A percentile compares a stretch with the other conserved stretches of the same genome.
These are phyloP conservation scores for Kwoniella mangroviensis DNA, from an alignment of 768 basidiomycete species.

Conservation along the genomic window DNA sequence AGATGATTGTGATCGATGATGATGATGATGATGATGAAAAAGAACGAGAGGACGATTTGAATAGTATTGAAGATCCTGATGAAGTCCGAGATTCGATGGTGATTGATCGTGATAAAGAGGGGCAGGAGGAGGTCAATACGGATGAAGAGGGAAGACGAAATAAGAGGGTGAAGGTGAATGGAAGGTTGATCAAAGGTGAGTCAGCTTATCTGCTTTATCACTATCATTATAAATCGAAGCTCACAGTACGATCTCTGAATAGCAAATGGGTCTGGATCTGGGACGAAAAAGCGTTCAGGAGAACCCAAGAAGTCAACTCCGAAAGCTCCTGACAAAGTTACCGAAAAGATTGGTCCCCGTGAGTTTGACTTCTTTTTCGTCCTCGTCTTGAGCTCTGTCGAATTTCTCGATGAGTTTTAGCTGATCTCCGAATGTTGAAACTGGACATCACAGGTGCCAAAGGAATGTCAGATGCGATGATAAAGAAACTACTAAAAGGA, in stretches of 20 bases:
- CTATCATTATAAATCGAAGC: neutral
- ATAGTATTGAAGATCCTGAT: slow-evolving; percentile 13
- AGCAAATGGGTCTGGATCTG: slow-evolving; percentile 6
- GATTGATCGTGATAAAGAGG: slow-evolving; percentile 6
- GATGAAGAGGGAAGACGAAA: neutral
- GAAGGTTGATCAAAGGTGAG: slow-evolving; percentile 23
- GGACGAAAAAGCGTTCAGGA: slow-evolving; percentile 20
- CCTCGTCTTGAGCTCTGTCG: neutral
- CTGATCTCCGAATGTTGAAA: neutral
- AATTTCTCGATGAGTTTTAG: neutral
- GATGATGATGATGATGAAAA: slow-evolving; percentile 3
- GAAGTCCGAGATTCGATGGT: slow-evolving; percentile 1
- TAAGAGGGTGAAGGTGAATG: slow-evolving; percentile 21
- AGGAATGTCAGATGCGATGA: slow-evolving; percentile 26
- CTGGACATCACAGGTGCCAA: slow-evolving; percentile 19
- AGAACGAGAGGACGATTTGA: slow-evolving; percentile 12
- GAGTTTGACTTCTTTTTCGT: neutral
- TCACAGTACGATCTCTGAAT: neutral
- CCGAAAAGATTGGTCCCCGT: slow-evolving; percentile 33
- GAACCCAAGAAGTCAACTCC: slow-evolving; percentile 18
- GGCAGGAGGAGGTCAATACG: slow-evolving; percentile 8
- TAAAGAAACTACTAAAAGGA: slow-evolving; percentile 34
- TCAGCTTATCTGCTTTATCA: neutral
- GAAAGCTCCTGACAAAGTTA: slow-evolving; percentile 26
- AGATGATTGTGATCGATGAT: neutral